Base-by-base conservation (phyloP, 768 basidiomycete genomes). In the Lepiota brunneoincarnata region DNA sequence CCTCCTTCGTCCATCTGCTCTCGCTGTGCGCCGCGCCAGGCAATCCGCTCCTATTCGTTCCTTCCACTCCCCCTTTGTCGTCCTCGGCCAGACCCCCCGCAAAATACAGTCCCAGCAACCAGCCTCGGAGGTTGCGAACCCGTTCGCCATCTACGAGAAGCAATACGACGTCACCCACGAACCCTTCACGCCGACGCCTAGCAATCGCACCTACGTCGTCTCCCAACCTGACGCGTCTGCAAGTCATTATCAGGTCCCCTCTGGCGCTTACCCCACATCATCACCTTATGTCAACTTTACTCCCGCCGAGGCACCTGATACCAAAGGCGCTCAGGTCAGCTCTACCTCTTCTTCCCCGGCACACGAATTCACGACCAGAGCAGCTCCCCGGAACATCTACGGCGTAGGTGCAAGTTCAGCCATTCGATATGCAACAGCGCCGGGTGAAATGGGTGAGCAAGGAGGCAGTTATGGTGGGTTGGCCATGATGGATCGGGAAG, bases 201-300 rank as follows among this genome's bases (percentile, higher is more conserved):
- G 81, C 31, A 75, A 76, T 26, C 83, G 77, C 54, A 85, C 83
- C 31, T 86, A 89, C 61, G 85, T 89, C 58, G 87, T 89, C 58
- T 87, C 85, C 28, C 76, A 86, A 64, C 87, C 87, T 36, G 85
- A 89, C 68, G 76, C 80, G 31, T 72, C 81, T 52, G 65, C 82
- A 51, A 78, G 75, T 39, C 79, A 80, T 28, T 88, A 87, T 60
- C 72, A 79, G 59, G 86, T 90, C n/a, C 87, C 87, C 1, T 79
- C 82, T 10, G 87, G 88, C 59, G 87, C 86, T 4, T 84, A 83
- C 65, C 76, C 80, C 38, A 73, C 74, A 26, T 76, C 79, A 18
- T 66, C 74, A 1, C 72, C 82, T 15, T 78, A 74, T 58, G 67
- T 72, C 51, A 73, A 72, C 63, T 75, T 69, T 67, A 52, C 67